Conservation (phyloP, 139 green algal genomes). For the Chlamydomonas sp. region DNA sequence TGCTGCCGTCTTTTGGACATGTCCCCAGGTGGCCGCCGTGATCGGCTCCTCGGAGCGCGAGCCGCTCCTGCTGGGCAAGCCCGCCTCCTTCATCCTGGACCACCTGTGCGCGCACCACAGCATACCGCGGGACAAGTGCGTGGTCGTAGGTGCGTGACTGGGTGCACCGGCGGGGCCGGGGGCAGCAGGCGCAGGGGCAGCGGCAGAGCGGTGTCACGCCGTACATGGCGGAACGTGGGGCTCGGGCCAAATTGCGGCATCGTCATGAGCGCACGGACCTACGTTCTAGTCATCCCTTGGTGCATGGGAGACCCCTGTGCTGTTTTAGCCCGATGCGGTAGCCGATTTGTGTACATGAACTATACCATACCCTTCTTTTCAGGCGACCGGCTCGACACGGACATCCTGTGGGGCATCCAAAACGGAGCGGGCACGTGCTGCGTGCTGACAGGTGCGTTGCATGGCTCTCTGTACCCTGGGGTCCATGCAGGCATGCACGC, state of each 20-base stretch:
- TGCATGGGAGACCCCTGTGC: no score
- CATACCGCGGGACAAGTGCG: conserved; percentile 82
- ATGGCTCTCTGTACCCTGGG: neutral
- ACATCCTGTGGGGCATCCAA: conserved; percentile 93
- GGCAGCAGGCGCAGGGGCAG: no score
- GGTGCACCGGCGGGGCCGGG: no score
- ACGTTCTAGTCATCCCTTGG: no score
- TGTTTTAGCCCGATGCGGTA: no score
- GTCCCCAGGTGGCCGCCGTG: conserved; percentile 24
- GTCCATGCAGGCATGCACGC: no score
- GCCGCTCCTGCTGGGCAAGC: conserved; percentile 90
- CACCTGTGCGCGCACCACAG: conserved; percentile 81
- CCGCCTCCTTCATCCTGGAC: conserved; percentile 91
- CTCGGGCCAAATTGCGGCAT: no score
- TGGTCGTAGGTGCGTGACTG: conserved; percentile 86
- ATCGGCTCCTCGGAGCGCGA: conserved; percentile 82
- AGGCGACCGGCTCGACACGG: conserved; percentile 91
- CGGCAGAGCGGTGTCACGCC: no score
- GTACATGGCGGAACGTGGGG: no score
- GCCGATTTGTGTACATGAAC: no score
- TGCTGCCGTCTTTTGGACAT: neutral
- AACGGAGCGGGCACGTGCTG: conserved; percentile 87
- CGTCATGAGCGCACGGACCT: no score
- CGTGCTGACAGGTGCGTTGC: conserved; percentile 62
- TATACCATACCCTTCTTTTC: neutral